Evolutionary conservation across 345 rosid genomes (phyloP), one percentile per base, ranked within the genome.

Genomic region (Eucalyptus viminalis): DNA sequence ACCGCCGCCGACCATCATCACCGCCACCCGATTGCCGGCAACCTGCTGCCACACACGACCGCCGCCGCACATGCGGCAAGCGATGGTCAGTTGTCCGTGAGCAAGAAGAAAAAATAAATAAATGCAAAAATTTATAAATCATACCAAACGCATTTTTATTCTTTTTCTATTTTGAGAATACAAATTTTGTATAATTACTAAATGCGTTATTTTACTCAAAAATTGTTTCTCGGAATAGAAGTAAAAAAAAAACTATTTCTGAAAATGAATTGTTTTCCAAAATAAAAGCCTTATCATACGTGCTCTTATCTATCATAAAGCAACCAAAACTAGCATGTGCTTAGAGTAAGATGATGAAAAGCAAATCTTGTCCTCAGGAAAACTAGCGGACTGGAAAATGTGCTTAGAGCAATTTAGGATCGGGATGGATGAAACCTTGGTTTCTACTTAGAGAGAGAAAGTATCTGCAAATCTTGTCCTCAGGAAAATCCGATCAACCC

Each of bases 41-140:
- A 16, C 54, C 0, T 51, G 8, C 1, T 8, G 3, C 54, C 21
- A 16, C 54, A 51, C 0, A 15, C 0, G 0, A 51, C 8, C 0
- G 1, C 2, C 8, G 1, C 0, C 21, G 4, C 54, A 51, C 8
- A 0, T 0, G 8, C 4, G 0, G 1, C 54, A 16, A 51, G 21
- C 2, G 0, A 0, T 0, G 2, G 2, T 50, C 8, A 0, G 0
- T 16, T 50, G 8, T 50, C 4, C 3, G 0, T 1, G 0, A 51
- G 0, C 8, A 51, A 3, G 4, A 51, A 51, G 4, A 51, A 51
- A 51, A 51, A 51, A 51, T 2, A 0, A 51, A 51, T 51, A 51
- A 51, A 51, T 51, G 1, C 54, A 51, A 51, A 51, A 51, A 51
- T 6, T 50, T 16, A 51, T 15, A 51, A 51, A 51, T 51, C 2